phyloP scores from a whole-genome alignment of 805 yeast genomes.

The Candida fluviatilis region DNA sequence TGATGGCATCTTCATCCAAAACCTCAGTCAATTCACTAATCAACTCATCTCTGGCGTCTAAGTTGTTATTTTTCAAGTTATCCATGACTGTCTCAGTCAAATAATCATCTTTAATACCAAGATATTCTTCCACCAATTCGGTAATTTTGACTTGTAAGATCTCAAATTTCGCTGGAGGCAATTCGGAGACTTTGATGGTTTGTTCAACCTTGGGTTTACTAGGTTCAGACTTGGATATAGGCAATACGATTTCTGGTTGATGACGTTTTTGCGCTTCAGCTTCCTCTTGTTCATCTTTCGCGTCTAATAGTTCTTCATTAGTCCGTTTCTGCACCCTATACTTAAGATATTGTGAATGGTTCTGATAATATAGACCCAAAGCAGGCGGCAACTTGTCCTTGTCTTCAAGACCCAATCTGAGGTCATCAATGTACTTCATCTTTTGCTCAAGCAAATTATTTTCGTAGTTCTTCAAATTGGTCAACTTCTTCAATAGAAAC shows the following conservation, averaged over 20 bases:
- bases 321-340: conserved; percentile 29
- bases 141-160: conserved; percentile 33
- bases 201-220: neutral
- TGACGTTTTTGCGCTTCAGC: conserved; percentile 13
- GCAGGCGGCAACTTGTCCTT: conserved; percentile 3
- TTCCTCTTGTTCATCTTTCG: conserved; percentile 34
- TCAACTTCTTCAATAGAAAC: conserved; percentile 16
- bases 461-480: conserved; percentile 31
- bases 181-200: conserved; percentile 6
- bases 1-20: conserved; percentile 45
- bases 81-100: conserved; percentile 41
- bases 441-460: conserved; percentile 32
- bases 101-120: conserved; percentile 52
- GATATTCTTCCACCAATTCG: conserved; percentile 44
- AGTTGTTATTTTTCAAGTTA: conserved; percentile 27
- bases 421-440: conserved; percentile 29
- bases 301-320: conserved; percentile 44
- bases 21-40: conserved; percentile 46
- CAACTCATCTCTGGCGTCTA: conserved; percentile 30
- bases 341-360: conserved; percentile 42
- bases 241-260: conserved; percentile 1
- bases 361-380: conserved; percentile 30
- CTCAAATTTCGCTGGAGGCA: conserved; percentile 12
- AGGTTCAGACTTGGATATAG: neutral
- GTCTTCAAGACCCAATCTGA: conserved; percentile 4